Conservation (phyloP, 2,329 filamentous ascomycete species). For the Venturia carpophila region DNA sequence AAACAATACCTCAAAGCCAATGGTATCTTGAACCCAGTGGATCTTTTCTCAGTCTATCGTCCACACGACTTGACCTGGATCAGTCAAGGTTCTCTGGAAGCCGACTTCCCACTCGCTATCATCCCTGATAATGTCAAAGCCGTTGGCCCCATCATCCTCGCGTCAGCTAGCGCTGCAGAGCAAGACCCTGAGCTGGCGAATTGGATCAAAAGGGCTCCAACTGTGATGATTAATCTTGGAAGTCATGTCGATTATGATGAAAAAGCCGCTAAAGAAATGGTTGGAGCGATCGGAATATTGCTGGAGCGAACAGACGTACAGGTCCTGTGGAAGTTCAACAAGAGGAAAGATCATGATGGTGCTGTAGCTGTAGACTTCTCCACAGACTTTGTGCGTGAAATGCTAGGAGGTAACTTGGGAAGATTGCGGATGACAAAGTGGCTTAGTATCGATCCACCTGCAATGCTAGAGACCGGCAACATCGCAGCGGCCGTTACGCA, state of each 20-base stretch:
- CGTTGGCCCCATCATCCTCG: slow-evolving; percentile 9
- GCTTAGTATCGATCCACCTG: slow-evolving; percentile 28
- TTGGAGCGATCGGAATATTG: neutral
- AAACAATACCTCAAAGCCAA: slow-evolving; percentile 20
- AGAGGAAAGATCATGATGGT: neutral
- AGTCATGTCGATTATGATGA: slow-evolving; percentile 11
- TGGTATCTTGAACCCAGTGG: neutral
- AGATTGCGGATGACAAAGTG: slow-evolving; percentile 24
- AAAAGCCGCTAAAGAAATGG: slow-evolving; percentile 4
- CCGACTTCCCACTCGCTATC: slow-evolving; percentile 9
- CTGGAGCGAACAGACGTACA: slow-evolving; percentile 13
- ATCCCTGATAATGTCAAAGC: slow-evolving; percentile 16
- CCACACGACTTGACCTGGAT: slow-evolving; percentile 14
- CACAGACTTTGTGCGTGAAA: neutral
- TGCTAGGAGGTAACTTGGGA: neutral
- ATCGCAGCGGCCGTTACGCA: slow-evolving; percentile 34
- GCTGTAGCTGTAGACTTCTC: neutral
- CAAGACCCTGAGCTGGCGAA: slow-evolving; percentile 2
- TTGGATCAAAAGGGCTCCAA: slow-evolving; percentile 10
- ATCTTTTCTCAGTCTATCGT: slow-evolving; percentile 17
- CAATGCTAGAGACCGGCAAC: slow-evolving; percentile 32
- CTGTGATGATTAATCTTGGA: slow-evolving; percentile 15
- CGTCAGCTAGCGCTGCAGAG: neutral
- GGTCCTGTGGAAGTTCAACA: slow-evolving; percentile 15
- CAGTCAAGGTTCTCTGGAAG: slow-evolving; percentile 10